Evolutionary conservation across 2,329 filamentous ascomycete species (phyloP), one percentile per base, ranked within the genome.

Genomic region (Trichoderma sp.): DNA sequence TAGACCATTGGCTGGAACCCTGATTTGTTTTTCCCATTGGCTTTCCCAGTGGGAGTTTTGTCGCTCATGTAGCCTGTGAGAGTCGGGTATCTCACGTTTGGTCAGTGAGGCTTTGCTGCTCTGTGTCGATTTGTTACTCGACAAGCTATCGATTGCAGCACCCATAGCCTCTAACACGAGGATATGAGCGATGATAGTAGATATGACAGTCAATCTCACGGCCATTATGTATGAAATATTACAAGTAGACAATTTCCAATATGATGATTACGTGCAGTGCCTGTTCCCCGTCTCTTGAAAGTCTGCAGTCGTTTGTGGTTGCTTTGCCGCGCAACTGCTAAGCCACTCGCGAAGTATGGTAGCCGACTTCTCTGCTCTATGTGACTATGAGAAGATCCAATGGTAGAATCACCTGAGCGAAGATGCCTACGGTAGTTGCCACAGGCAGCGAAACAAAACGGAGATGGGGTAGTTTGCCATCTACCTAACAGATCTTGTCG

Each of bases 341-440:
- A 45, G 18, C 41, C 16, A n/a, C 41, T 45, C 41, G 18, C 41
- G 3, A 45, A 45, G 1, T 45, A 45, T n/a, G 16, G 41, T 2
- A 45, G 1, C 7, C 41, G 7, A 45, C 41, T 45, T n/a, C 18
- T 45, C 41, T n/a, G 0, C 41, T 45, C 3, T 9, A 4, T 45
- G 3, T n/a, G 7, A 1, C 41, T 45, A 45, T 45, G 16, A n/a
- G 18, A 9, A n/a, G 1, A 45, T 45, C 7, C 41, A n/a, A 9
- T n/a, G 18, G 7, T 45, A 45, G 0, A 2, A 1, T 8, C 1
- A 3, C 1, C 3, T 2, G 0, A 45, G 16, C 3, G 41, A 45
- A 4, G 41, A 45, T 45, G 16, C 18, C 3, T 45, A 45, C 38
- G 7, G 3, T 18, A 4, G 16, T 0, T 1, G 3, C 18, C 38